Evolutionary conservation across 2,329 filamentous ascomycete genomes (phyloP).

Genomic region (Pyrenochaeta sp.): DNA sequence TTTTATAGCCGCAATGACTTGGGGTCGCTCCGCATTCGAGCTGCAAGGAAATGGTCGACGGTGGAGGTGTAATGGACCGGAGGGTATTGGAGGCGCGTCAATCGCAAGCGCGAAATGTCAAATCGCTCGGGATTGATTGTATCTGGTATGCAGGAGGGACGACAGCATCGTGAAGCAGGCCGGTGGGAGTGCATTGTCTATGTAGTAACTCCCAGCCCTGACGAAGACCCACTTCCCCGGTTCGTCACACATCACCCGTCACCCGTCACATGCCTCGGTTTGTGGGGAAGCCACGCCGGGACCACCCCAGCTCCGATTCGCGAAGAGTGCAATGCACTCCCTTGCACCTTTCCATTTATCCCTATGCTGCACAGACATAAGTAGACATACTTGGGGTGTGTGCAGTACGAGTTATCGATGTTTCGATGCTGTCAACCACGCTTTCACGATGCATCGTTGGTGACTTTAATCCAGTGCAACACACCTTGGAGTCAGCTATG

Average conservation of each 20-base stretch:
- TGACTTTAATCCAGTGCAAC: too few relatives aligned
- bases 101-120: not conserved
- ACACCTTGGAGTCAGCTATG: not conserved
- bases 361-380: not conserved
- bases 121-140: not conserved
- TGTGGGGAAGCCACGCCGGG: slow-evolving; percentile 25
- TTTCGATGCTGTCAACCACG: too few relatives aligned
- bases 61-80: slow-evolving; percentile 1
- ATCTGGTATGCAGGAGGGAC: not conserved
- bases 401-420: too few relatives aligned
- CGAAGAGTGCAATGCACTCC: not conserved
- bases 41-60: slow-evolving; percentile 4
- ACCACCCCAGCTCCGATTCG: slow-evolving; percentile 14
- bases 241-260: slow-evolving; percentile 1
- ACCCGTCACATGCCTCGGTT: slow-evolving; percentile 24
- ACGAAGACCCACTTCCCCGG: slow-evolving; percentile 22
- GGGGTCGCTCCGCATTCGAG: not conserved
- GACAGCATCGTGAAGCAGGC: slow-evolving; percentile 1
- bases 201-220: not conserved
- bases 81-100: not conserved
- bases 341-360: not conserved
- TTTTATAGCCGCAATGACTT: not conserved
- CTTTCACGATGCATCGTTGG: too few relatives aligned
- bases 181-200: not conserved
- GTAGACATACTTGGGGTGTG: too few relatives aligned